Conservation (phyloP, 2,329 filamentous ascomycete genomes). For the Cordyceps militaris region DNA sequence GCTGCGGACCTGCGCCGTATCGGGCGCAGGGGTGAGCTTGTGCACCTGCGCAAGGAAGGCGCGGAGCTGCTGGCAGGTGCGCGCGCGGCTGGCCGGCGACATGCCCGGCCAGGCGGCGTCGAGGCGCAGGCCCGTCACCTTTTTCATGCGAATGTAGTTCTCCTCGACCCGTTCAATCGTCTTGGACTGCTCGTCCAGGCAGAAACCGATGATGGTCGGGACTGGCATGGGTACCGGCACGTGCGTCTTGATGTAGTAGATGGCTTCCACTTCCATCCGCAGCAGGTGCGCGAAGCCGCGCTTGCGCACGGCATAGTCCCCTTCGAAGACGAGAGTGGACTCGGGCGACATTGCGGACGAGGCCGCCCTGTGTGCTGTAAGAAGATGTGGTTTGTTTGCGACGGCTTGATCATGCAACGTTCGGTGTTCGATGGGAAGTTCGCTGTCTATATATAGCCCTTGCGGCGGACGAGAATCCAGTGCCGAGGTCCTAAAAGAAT, state of each 20-base stretch:
- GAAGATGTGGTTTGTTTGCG: background rate
- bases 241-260: constrained; percentile 11
- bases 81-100: constrained; percentile 3
- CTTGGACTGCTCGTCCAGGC: constrained; percentile 9
- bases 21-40: constrained; percentile 8
- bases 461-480: background rate
- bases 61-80: constrained; percentile 12
- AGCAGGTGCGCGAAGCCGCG: background rate
- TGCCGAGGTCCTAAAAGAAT: background rate
- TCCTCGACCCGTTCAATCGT: background rate
- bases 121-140: constrained; percentile 12
- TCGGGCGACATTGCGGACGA: background rate
- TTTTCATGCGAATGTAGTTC: constrained; percentile 16
- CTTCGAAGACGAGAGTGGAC: background rate
- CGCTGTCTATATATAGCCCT: background rate
- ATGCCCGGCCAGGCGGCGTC: constrained; percentile 15
- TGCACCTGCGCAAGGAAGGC: constrained; percentile 13
- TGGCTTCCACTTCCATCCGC: constrained; percentile 14
- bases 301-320: background rate
- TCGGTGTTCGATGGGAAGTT: background rate
- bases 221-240: constrained; percentile 8
- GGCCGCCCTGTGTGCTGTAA: background rate
- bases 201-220: constrained; percentile 5
- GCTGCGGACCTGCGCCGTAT: background rate
- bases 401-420: background rate